These are phyloP conservation scores for Trametes cingulata DNA, from an alignment of 768 basidiomycete genomes.

Conservation along the genomic window DNA sequence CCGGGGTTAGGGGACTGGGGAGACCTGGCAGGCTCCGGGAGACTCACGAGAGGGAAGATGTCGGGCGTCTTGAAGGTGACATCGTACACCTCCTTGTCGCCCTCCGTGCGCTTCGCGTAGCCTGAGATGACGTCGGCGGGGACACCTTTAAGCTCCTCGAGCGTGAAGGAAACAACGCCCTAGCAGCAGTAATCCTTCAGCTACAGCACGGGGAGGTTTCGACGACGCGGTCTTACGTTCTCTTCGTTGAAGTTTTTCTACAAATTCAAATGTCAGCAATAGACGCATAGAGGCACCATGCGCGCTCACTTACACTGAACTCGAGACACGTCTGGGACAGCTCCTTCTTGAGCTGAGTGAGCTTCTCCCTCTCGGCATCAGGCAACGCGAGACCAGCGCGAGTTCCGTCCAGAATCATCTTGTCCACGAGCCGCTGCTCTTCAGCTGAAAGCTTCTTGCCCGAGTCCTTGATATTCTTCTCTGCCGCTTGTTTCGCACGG, in stretches of 20 bases:
- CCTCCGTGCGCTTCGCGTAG: constrained; percentile 65
- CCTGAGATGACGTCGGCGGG: constrained; percentile 80
- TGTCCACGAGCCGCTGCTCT: constrained; percentile 76
- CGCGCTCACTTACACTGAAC: constrained; percentile 57
- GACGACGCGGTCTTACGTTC: constrained; percentile 44
- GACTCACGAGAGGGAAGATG: constrained; percentile 70
- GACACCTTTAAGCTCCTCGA: constrained; percentile 77
- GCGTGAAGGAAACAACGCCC: constrained; percentile 65
- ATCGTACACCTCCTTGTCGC: constrained; percentile 59
- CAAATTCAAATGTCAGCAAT: neutral
- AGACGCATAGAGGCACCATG: constrained; percentile 5
- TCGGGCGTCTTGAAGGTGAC: constrained; percentile 83
- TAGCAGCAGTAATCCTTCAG: constrained; percentile 27
- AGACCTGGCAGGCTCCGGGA: neutral
- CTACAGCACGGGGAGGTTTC: constrained; percentile 32
- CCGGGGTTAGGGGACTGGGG: neutral
- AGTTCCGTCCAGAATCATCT: constrained; percentile 78
- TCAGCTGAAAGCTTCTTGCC: constrained; percentile 61
- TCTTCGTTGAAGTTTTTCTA: constrained; percentile 93
- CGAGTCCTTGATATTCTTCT: constrained; percentile 64
- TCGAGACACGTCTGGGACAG: constrained; percentile 75
- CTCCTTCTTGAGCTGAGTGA: constrained; percentile 71
- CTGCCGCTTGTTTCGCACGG: constrained; percentile 66
- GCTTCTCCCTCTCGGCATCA: constrained; percentile 55
- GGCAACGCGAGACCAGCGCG: constrained; percentile 77